Evolutionary conservation across 208 protist species (phyloP), one percentile per base, ranked within the genome.

Genomic region (Acanthamoeba royreba): DNA sequence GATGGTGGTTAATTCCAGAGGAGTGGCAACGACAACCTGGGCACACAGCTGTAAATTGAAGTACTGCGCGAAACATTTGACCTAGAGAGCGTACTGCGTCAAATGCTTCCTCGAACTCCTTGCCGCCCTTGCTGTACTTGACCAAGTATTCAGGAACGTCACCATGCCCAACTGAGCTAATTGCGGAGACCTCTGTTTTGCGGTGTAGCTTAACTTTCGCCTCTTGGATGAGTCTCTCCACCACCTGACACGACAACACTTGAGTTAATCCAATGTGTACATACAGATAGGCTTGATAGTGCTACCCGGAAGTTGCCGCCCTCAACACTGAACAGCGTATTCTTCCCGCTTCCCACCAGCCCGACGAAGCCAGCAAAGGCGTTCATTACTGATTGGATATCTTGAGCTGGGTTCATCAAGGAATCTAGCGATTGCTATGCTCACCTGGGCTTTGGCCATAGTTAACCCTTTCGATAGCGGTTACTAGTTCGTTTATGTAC

Each of bases 391-490:
- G 66, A n/a, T n/a, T n/a, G n/a, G n/a, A n/a, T n/a, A n/a, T n/a
- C n/a, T n/a, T n/a, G n/a, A n/a, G n/a, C n/a, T n/a, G n/a, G n/a
- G n/a, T n/a, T n/a, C n/a, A n/a, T n/a, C n/a, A n/a, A n/a, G n/a
- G n/a, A n/a, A n/a, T n/a, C n/a, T n/a, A n/a, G n/a, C n/a, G n/a
- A n/a, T n/a, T n/a, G n/a, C 49, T 9, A 19, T 9, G 49, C 35
- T 31, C 66, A 77, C 66, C 66, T 43, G 66, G 66, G 66, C 35
- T 46, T 25, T 90, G 83, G 46, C 83, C 83, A 52, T 90, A 90
- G 49, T 90, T 58, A 11, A 90, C 83, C 22, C 83, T 58, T n/a
- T 43, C 42, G 49, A 58, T 47, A 15, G 83, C 83, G 38, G 83
- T 66, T 0, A 90, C 53, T 15, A 90, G 46, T 13, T 90, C 83